Evolutionary conservation across 2,329 filamentous ascomycete genomes (phyloP).

Genomic region (Thermoascus crustaceus): DNA sequence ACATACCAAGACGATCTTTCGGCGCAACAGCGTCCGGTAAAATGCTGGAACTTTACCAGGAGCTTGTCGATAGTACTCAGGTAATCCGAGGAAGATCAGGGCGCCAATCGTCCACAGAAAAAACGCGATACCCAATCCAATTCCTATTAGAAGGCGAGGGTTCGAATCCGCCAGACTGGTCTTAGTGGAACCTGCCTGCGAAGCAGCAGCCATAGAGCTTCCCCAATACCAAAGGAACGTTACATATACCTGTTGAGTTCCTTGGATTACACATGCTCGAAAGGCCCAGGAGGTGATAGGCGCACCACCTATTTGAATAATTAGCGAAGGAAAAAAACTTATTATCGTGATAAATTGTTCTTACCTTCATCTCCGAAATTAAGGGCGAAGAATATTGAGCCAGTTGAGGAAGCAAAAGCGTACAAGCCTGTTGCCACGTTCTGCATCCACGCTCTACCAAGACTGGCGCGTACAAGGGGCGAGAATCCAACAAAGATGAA

Average conservation of each 20-base stretch:
- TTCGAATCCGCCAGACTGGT: constrained; percentile 9
- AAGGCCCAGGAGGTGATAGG: constrained; percentile 53
- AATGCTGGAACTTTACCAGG: constrained; percentile 51
- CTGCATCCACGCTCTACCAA: constrained; percentile 41
- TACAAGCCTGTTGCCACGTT: constrained; percentile 52
- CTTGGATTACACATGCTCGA: constrained; percentile 53
- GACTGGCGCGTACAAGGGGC: constrained; percentile 34
- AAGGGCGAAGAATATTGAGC: constrained; percentile 52
- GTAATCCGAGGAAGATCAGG: constrained; percentile 46
- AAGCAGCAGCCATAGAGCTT: constrained; percentile 24
- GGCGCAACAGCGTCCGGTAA: constrained; percentile 47
- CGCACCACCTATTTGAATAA: constrained; percentile 28
- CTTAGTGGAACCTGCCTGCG: constrained; percentile 4
- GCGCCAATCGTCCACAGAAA: constrained; percentile 44
- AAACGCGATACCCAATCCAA: constrained; percentile 41
- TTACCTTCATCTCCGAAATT: constrained; percentile 53
- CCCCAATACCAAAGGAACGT: constrained; percentile 56
- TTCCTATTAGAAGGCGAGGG: constrained; percentile 8
- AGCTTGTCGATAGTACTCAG: constrained; percentile 50
- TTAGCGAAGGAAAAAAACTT: not conserved
- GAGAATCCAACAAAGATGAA: constrained; percentile 34
- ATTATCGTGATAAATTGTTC: not conserved
- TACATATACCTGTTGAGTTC: constrained; percentile 54
- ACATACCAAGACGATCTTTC: constrained; percentile 40
- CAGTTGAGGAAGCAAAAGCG: constrained; percentile 49